Evolutionary conservation across 805 yeast species (phyloP).

Genomic region (Lachancea lanzarotensis): DNA sequence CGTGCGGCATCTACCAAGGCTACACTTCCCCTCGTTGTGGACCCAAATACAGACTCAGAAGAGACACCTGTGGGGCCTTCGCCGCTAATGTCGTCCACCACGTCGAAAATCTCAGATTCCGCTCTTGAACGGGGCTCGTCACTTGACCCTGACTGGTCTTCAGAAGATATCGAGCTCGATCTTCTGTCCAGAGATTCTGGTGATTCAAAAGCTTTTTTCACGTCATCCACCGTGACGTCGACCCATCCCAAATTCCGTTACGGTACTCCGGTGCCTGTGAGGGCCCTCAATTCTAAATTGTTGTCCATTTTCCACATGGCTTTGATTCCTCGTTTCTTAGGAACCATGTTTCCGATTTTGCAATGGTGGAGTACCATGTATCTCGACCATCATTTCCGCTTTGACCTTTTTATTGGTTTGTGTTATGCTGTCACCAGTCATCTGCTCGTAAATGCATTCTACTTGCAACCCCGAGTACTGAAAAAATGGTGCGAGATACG

Average conservation of each 20-base stretch:
- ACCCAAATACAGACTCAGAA: not conserved
- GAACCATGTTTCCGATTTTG: conserved; percentile 40
- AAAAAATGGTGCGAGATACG: conserved; percentile 28
- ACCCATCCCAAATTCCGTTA: not conserved
- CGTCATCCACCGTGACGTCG: no score
- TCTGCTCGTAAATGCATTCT: conserved; percentile 34
- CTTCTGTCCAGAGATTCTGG: not conserved
- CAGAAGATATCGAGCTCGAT: conserved; percentile 3
- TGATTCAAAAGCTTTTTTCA: not conserved
- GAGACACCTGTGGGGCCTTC: no score
- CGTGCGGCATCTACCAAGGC: conserved; percentile 23
- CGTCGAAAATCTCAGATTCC: no score
- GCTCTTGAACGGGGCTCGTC: no score
- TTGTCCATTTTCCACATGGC: conserved; percentile 23
- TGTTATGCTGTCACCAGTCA: conserved; percentile 44
- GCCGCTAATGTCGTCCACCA: no score
- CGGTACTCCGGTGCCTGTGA: conserved; percentile 1
- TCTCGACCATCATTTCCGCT: conserved; percentile 64
- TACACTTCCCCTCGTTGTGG: conserved; percentile 2
- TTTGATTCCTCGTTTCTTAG: conserved; percentile 29
- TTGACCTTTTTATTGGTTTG: conserved; percentile 53
- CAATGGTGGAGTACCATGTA: conserved; percentile 78
- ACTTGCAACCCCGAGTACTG: conserved; percentile 33
- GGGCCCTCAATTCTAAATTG: conserved; percentile 12
- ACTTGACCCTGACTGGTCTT: no score